phyloP scores from a whole-genome alignment of 352 stramenopile species.

The Aphanomyces invadans region DNA sequence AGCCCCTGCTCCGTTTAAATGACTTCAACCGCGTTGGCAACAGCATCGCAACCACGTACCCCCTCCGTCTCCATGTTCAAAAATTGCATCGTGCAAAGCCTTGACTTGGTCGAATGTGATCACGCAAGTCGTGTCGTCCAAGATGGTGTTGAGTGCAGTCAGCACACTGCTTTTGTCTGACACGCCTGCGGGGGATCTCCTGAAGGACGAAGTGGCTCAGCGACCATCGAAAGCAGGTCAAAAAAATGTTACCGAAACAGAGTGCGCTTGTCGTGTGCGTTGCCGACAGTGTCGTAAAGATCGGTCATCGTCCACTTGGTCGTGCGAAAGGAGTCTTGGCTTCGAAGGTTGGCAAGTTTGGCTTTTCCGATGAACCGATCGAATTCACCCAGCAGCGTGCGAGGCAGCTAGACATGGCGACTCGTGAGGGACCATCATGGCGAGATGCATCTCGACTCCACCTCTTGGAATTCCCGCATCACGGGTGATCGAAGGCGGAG shows the following conservation, averaged over 20 bases:
- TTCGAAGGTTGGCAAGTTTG: conserved; percentile 34
- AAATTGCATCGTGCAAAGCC: conserved; percentile 44
- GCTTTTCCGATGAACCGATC: conserved; percentile 43
- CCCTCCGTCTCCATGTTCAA: conserved; percentile 25
- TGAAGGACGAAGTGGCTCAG: conserved; percentile 1
- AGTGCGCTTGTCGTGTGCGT: conserved; percentile 35
- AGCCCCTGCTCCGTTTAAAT: no score
- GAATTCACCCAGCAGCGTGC: conserved; percentile 45
- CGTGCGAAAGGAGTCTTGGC: conserved; percentile 31
- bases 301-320: conserved; percentile 54
- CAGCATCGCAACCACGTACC: not conserved
- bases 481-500: not conserved
- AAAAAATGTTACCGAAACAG: conserved; percentile 11
- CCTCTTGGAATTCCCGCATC: not conserved
- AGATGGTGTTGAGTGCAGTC: conserved; percentile 55
- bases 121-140: conserved; percentile 44
- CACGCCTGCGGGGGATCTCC: conserved; percentile 22
- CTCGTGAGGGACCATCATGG: not conserved
- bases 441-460: no score
- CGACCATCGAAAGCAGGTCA: not conserved
- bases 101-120: conserved; percentile 57
- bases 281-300: conserved; percentile 63
- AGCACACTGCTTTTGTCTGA: conserved; percentile 37
- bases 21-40: no score
- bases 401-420: conserved; percentile 33